Percentiles rank a stretch among this genome's conserved stretches.
Conservation (phyloP, 1,284 basidiomycete genomes). For the Naganishia liquefaciens region DNA sequence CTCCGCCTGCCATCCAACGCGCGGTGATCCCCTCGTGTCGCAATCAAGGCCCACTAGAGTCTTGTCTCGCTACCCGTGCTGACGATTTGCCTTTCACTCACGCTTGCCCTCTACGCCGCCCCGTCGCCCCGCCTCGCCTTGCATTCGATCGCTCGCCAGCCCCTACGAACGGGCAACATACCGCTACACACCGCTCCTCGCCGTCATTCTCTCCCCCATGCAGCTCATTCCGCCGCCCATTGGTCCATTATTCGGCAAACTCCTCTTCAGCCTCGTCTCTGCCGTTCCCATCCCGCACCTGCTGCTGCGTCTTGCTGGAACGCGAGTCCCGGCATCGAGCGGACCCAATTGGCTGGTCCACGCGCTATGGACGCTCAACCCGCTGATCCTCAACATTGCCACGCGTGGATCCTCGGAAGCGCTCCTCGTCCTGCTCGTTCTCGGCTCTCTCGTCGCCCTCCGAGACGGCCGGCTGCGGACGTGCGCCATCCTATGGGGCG, state of each 20-base stretch:
- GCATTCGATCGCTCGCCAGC: slow-evolving; percentile 54
- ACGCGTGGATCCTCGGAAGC: slow-evolving; percentile 95
- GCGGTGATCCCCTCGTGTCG: no score
- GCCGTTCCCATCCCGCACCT: slow-evolving; percentile 80
- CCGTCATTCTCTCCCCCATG: slow-evolving; percentile 78
- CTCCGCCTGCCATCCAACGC: not conserved
- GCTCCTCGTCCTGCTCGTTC: slow-evolving; percentile 75
- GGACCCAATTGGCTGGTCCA: slow-evolving; percentile 42
- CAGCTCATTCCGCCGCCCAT: slow-evolving; percentile 56
- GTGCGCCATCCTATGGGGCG: slow-evolving; percentile 71
- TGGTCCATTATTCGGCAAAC: slow-evolving; percentile 83
- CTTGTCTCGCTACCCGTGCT: no score
- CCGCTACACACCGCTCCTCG: slow-evolving; percentile 92
- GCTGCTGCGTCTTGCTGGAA: slow-evolving; percentile 59
- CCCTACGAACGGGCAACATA: slow-evolving; percentile 94
- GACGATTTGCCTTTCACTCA: no score
- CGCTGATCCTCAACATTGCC: slow-evolving; percentile 91
- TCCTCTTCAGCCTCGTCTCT: slow-evolving; percentile 73
- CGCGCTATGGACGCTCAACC: slow-evolving; percentile 81
- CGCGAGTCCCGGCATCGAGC: slow-evolving; percentile 1
- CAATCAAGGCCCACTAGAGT: no score
- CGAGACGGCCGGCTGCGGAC: slow-evolving; percentile 50
- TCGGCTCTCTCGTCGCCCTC: slow-evolving; percentile 62
- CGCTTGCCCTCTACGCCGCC: no score
- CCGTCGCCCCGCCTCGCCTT: no score